Base-by-base conservation (phyloP, 495 filamentous ascomycete genomes). In the Chaetomium cochliodes region DNA sequence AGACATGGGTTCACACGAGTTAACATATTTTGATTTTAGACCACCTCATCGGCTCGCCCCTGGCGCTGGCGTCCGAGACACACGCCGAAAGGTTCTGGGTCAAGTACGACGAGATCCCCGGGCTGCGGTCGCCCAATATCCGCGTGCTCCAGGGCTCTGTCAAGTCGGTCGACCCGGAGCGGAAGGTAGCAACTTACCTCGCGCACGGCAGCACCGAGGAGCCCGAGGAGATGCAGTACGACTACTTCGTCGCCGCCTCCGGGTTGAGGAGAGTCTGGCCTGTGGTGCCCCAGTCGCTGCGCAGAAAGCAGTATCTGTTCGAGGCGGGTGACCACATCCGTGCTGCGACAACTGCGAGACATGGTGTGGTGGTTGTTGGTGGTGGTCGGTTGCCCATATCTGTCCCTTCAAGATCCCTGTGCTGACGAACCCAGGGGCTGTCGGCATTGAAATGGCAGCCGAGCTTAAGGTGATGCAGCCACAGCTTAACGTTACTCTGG, bases 391-490 rank as follows among this genome's bases (percentile, higher is more conserved):
- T 25, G 42, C 15, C 9, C 33, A 13, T 41, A 41, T 28, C 20
- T 55, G 20, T n/a, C 0, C 26, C 11, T 33, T 26, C 12, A 52
- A 50, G 18, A 22, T 23, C 22, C 12, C n/a, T n/a, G 5, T 3
- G 33, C 23, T 49, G 46, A 18, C 30, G 18, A 26, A 25, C 18
- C 18, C 56, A 80, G 87, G 87, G 18, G 88, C 88, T 11, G 88
- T 90, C 4, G 88, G 88, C 12, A 83, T 90, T 50, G 88, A 91
- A 68, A 88, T 90, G 78, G 87, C 88, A 0, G 81, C 86, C 13
- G 88, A 91, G 72, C 69, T 90, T 51, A 88, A 88, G 69, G 69
- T 79, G 13, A 72, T 84, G 12, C 73, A 85, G n/a, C 87, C 88
- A 0, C 47, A 78, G 2, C 73, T 85, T 46, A 79, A 81, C 42